These are phyloP conservation scores for Candida mesenterica DNA, from an alignment of 1,139 yeast species.

Conservation along the genomic window DNA sequence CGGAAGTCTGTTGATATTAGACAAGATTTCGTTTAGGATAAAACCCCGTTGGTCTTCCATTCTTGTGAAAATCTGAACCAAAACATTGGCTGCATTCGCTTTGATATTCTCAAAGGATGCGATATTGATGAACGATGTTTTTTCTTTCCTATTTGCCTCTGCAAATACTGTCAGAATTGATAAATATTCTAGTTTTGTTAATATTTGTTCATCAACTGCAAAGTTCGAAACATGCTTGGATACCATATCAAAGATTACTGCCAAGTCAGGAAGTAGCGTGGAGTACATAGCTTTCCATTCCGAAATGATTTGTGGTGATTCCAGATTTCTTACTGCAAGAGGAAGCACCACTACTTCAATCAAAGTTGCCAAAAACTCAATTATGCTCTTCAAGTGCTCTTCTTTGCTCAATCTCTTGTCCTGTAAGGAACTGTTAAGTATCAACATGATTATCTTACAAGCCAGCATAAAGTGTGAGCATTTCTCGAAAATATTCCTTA, in stretches of 20 bases:
- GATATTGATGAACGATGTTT: constrained; percentile 9
- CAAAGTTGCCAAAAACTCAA: constrained; percentile 36
- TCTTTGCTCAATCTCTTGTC: constrained; percentile 49
- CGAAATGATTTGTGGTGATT: neutral
- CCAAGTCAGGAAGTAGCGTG: neutral
- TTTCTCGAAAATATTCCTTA: constrained; percentile 7
- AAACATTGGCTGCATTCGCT: constrained; percentile 32
- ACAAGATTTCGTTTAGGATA: constrained; percentile 58
- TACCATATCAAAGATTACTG: constrained; percentile 6
- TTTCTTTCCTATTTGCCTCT: constrained; percentile 22
- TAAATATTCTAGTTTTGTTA: constrained; percentile 54
- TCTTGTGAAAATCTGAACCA: constrained; percentile 45
- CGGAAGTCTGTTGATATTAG: constrained; percentile 49
- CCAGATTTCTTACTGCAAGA: constrained; percentile 1
- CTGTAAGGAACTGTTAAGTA: constrained; percentile 37
- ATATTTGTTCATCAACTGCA: constrained; percentile 41
- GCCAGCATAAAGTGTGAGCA: constrained; percentile 31
- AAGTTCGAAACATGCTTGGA: constrained; percentile 14
- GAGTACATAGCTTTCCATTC: neutral
- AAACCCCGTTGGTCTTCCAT: constrained; percentile 55
- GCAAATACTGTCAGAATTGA: constrained; percentile 38
- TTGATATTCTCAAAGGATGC: constrained; percentile 31
- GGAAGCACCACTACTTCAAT: constrained; percentile 36
- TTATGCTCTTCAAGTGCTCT: constrained; percentile 36
- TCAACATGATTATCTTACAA: constrained; percentile 37